phyloP scores from a whole-genome alignment of 2,329 filamentous ascomycete species.

The Septoria petroselini region DNA sequence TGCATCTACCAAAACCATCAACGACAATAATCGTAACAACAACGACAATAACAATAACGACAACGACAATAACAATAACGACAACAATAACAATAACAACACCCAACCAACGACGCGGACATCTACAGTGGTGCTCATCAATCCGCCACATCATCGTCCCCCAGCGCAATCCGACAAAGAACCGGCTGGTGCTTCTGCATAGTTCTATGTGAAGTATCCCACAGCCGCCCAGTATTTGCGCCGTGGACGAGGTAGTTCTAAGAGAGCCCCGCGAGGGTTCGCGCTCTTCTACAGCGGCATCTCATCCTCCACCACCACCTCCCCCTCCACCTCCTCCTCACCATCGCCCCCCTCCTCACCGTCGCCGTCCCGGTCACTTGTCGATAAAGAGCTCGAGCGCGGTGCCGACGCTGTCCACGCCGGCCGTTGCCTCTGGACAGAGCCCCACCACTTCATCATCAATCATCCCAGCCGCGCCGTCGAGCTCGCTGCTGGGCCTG shows the following conservation, averaged over 20 bases:
- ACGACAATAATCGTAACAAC: no score
- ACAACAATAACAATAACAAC: no score
- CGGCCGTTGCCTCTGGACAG: constrained; percentile 12
- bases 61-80: no score
- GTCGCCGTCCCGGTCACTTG: constrained; percentile 31
- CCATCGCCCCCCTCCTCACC: constrained; percentile 4
- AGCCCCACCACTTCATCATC: constrained; percentile 12
- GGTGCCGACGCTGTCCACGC: constrained; percentile 45
- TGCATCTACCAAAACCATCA: no score
- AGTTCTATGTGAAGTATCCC: constrained; percentile 21
- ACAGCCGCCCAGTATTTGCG: constrained; percentile 9
- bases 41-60: no score
- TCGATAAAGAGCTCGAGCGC: constrained; percentile 44
- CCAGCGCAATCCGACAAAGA: constrained; percentile 18
- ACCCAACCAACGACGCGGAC: no score
- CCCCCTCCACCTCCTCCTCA: neutral
- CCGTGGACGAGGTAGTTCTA: constrained; percentile 21
- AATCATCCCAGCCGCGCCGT: constrained; percentile 22
- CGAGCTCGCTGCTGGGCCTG: constrained; percentile 16
- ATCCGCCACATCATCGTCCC: constrained; percentile 8
- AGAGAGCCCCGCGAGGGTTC: constrained; percentile 16
- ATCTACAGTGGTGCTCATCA: neutral
- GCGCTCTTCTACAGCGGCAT: constrained; percentile 15
- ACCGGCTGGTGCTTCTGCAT: constrained; percentile 22
- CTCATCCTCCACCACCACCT: constrained; percentile 2